A percentile compares a stretch with the other conserved stretches of the same genome.
Evolutionary conservation across 2,329 filamentous ascomycete genomes (phyloP).

Genomic region (Diplocarpon rosae): DNA sequence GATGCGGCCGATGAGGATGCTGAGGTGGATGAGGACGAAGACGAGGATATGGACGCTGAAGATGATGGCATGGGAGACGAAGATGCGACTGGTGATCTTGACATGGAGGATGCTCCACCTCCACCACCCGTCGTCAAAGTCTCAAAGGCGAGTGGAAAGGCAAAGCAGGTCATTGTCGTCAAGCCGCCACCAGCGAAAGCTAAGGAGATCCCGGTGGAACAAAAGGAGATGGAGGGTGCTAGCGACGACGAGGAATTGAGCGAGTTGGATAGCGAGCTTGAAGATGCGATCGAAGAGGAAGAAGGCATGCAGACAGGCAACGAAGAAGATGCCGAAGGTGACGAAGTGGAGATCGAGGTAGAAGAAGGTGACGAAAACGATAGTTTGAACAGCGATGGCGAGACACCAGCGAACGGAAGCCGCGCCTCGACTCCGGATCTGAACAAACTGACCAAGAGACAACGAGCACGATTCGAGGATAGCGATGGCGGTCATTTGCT

Average conservation of each 20-base stretch:
- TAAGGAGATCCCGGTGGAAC: conserved; percentile 21
- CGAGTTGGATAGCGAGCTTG: conserved; percentile 26
- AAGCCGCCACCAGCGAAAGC: conserved; percentile 16
- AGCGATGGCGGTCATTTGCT: conserved; percentile 33
- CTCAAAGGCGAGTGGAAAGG: conserved; percentile 18
- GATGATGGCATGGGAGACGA: conserved; percentile 33
- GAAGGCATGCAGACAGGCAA: conserved; percentile 33
- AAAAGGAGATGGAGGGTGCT: conserved; percentile 22
- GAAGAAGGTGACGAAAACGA: conserved; percentile 31
- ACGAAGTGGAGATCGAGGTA: conserved; percentile 34
- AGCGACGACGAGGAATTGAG: conserved; percentile 29
- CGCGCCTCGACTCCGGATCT: conserved; percentile 49
- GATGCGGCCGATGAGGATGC: conserved; percentile 15
- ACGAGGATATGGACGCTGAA: conserved; percentile 28
- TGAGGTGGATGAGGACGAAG: conserved; percentile 17
- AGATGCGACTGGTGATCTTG: conserved; percentile 34
- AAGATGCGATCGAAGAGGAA: conserved; percentile 38
- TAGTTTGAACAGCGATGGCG: conserved; percentile 26
- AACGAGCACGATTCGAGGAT: conserved; percentile 48
- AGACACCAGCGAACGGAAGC: conserved; percentile 37
- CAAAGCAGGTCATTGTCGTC: conserved; percentile 20
- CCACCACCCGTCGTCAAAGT: conserved; percentile 25
- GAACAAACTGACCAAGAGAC: conserved; percentile 56
- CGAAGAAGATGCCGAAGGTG: conserved; percentile 33
- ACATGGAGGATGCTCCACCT: conserved; percentile 26